Percentiles rank a stretch among this genome's conserved stretches.
Conservation (phyloP, 495 filamentous ascomycete species). For the Trichoderma orchidacearum region DNA sequence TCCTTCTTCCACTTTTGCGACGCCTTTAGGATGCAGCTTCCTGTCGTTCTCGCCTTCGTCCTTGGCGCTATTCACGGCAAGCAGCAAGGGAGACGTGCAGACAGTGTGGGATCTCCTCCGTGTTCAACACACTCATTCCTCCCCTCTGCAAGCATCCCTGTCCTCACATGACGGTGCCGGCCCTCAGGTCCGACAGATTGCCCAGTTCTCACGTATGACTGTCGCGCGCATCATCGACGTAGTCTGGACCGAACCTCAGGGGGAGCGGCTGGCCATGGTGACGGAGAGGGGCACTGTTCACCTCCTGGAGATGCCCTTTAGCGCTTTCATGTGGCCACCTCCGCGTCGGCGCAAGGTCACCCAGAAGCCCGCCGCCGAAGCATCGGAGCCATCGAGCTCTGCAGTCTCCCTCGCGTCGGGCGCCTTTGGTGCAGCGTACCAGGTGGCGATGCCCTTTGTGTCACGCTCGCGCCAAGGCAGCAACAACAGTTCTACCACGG, state of each 20-base stretch:
- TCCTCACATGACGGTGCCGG: conserved; percentile 15
- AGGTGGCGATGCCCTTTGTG: conserved; percentile 33
- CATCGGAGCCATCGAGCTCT: conserved; percentile 26
- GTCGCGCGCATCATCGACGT: conserved; percentile 82
- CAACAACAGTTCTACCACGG: conserved; percentile 18
- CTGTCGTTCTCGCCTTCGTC: conserved; percentile 81
- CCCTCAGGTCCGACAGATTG: conserved; percentile 59
- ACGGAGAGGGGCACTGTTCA: conserved; percentile 92
- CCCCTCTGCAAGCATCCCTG: conserved; percentile 28
- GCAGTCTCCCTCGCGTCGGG: conserved; percentile 42
- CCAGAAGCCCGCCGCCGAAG: conserved; percentile 22
- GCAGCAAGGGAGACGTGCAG: conserved; percentile 82
- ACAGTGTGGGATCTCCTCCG: conserved; percentile 90
- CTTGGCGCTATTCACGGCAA: conserved; percentile 73
- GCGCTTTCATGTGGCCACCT: conserved; percentile 81
- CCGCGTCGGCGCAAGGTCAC: conserved; percentile 45
- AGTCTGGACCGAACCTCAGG: conserved; percentile 70
- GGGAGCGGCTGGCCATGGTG: conserved; percentile 69
- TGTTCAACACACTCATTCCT: conserved; percentile 40
- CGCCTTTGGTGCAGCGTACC: conserved; percentile 54
- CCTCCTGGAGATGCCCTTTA: conserved; percentile 70
- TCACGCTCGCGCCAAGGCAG: conserved; percentile 34
- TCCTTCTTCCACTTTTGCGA: conserved; percentile 66
- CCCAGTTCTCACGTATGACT: conserved; percentile 79
- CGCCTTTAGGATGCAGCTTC: conserved; percentile 79